A percentile compares a stretch with the other conserved stretches of the same genome.
Evolutionary conservation across 2,329 filamentous ascomycete genomes (phyloP).

Genomic region (Hymenotorrendiella dingleyae): DNA sequence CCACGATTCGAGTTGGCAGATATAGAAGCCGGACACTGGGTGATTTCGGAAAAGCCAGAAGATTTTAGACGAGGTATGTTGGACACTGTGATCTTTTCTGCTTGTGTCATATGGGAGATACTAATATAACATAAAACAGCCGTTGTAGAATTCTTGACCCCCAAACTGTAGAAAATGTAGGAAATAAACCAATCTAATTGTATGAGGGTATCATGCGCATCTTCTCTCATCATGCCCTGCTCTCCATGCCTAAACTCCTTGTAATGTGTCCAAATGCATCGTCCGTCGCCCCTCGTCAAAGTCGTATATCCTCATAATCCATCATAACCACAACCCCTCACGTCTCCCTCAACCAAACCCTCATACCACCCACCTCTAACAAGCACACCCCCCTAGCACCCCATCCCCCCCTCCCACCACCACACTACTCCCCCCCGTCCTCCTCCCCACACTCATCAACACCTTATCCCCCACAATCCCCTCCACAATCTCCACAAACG

Average conservation of each 20-base stretch:
- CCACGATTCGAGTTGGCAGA: constrained; percentile 68
- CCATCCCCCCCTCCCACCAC: constrained; percentile 20
- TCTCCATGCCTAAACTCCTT: neutral
- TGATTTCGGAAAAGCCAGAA: constrained; percentile 83
- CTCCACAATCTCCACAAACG: constrained; percentile 48
- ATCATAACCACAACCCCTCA: neutral
- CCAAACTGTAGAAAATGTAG: constrained; percentile 38
- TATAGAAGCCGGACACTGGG: constrained; percentile 78
- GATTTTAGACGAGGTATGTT: constrained; percentile 65
- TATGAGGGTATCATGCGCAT: constrained; percentile 30
- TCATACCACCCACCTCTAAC: constrained; percentile 7
- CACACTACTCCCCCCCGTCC: constrained; percentile 21
- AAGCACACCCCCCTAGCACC: constrained; percentile 21
- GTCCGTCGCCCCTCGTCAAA: neutral
- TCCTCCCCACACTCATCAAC: constrained; percentile 30
- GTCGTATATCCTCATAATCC: neutral
- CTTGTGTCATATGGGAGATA: neutral
- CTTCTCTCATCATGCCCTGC: constrained; percentile 13
- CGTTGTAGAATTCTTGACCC: constrained; percentile 56
- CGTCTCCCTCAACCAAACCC: neutral
- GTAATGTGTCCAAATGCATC: neutral
- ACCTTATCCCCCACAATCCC: constrained; percentile 41
- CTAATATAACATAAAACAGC: constrained; percentile 34
- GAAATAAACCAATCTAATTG: constrained; percentile 24
- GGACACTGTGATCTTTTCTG: neutral